These are phyloP conservation scores for Saksenaea oblongispora DNA, from an alignment of 371 early-diverging fungal species.

Conservation along the genomic window DNA sequence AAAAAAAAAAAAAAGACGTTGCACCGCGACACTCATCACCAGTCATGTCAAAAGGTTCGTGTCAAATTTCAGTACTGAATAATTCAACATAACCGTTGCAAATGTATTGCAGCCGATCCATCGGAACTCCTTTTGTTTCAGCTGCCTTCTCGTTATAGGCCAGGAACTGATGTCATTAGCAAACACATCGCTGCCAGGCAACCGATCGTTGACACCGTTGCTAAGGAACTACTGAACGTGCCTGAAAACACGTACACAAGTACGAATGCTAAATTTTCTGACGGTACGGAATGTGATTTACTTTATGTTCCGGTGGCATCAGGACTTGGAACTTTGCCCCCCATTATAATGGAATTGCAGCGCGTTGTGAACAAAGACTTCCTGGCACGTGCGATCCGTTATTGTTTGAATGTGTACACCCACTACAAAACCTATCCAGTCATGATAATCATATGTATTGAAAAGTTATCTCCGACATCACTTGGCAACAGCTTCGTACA, in stretches of 20 bases:
- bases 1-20: too few relatives aligned
- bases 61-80: too few relatives aligned
- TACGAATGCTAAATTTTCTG: not conserved
- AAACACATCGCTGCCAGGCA: not conserved
- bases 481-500: not conserved
- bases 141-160: not conserved
- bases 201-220: not conserved
- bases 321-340: not conserved
- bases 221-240: not conserved
- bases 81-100: too few relatives aligned
- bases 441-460: not conserved
- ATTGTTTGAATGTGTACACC: not conserved
- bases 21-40: too few relatives aligned
- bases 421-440: not conserved
- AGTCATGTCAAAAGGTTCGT: too few relatives aligned
- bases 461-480: not conserved
- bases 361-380: not conserved
- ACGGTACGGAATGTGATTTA: not conserved
- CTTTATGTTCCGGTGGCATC: not conserved
- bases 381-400: not conserved
- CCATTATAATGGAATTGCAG: not conserved
- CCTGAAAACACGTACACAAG: not conserved
- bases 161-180: not conserved
- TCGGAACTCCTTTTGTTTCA: not conserved
- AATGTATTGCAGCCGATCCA: too few relatives aligned